A percentile compares a stretch with the other conserved stretches of the same genome.
phyloP scores from a whole-genome alignment of 2,329 filamentous ascomycete species.

The Hypoxylon sp. region DNA sequence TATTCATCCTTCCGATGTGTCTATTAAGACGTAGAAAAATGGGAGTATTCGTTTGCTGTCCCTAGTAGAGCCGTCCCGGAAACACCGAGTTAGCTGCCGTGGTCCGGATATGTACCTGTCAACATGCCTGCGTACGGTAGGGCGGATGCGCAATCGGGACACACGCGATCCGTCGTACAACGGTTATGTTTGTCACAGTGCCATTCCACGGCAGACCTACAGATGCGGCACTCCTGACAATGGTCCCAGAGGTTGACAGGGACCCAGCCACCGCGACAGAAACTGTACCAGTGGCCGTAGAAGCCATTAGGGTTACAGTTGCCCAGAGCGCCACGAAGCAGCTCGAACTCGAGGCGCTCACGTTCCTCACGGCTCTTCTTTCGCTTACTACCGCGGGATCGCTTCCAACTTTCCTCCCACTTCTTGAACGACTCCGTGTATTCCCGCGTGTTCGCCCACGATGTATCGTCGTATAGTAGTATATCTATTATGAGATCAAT shows the following conservation, averaged over 20 bases:
- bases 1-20: conserved; percentile 27
- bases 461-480: conserved; percentile 54
- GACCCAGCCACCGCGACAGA: conserved; percentile 54
- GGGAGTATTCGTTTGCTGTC: background rate
- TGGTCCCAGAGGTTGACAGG: conserved; percentile 51
- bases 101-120: conserved; percentile 34
- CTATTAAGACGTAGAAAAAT: conserved; percentile 21
- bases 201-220: conserved; percentile 53
- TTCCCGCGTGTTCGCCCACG: conserved; percentile 52
- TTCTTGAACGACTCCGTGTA: conserved; percentile 51
- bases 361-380: conserved; percentile 53
- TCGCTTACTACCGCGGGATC: conserved; percentile 49
- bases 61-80: background rate
- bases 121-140: conserved; percentile 47
- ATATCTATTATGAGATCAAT: conserved; percentile 56
- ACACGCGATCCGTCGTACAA: conserved; percentile 52
- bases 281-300: conserved; percentile 55
- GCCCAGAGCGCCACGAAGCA: conserved; percentile 54
- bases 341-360: conserved; percentile 55
- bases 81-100: conserved; percentile 23
- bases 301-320: conserved; percentile 53
- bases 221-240: conserved; percentile 53
- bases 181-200: conserved; percentile 54
- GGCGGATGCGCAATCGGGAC: conserved; percentile 49
- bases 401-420: conserved; percentile 55